Base-by-base conservation (phyloP, 352 stramenopile genomes). In the Thraustotheca clavata region DNA sequence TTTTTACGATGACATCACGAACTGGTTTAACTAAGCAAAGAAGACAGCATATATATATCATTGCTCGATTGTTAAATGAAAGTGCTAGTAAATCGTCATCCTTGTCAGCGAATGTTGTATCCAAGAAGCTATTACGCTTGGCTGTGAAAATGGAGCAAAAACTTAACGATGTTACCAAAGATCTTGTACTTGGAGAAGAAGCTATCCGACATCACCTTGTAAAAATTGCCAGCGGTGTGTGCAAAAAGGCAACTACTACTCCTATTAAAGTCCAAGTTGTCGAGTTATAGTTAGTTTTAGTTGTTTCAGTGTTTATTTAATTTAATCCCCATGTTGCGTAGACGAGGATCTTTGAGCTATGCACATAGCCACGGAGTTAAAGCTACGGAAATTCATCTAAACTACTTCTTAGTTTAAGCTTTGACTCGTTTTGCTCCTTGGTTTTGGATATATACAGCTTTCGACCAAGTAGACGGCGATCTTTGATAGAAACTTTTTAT, bases 81-180 rank as follows among this genome's bases (percentile, higher is more conserved):
- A 52, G 43, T 18, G 43, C 43, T 14, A 35, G 24, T 31, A 52
- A 52, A 31, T 14, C 43, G 9, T 11, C 43, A 31, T n/a, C n/a
- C n/a, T 11, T 52, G 43, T 18, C 43, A 24, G 22, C 43, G 24
- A 24, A 52, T 9, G 43, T 18, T 31, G 9, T 9, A 14, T 52
- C 43, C 11, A 52, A 11, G 43, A 52, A 14, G 43, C 9, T 52
- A 2, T 2, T 52, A 11, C 43, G 43, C 43, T 31, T 52, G 24
- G 43, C 43, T 6, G 24, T 52, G 9, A 52, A 52, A 31, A 52
- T 52, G 43, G 43, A 52, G n/a, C 43, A 52, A 52, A 52, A 52
- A 31, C 43, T 52, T 31, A 35, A 35, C n/a, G 43, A 52, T 11
- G 43, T 31, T 14, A 52, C 43, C 24, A 24, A 52, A 14, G 43